Evolutionary conservation across 306 rosid genomes (phyloP), one percentile per base, ranked within the genome.

Genomic region (Castanea mollissima): DNA sequence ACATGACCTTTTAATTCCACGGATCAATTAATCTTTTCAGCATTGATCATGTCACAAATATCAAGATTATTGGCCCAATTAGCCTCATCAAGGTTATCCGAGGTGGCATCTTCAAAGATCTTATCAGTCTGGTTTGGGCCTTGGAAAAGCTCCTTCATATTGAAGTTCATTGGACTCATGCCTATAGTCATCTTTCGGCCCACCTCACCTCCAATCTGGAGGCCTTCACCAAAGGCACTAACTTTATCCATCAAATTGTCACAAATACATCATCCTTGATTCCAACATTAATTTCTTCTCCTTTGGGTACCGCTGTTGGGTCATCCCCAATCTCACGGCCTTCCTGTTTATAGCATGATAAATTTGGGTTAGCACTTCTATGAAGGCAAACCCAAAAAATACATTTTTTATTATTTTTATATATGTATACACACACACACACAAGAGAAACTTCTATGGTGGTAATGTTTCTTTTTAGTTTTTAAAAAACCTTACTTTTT

Each of bases 21-120:
- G 46, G 11, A 38, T 38, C 46, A 38, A 38, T 38, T 7, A 38
- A 38, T 38, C 46, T 7, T 89, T 49, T 94, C 96, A 4, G 89
- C 77, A 69, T 92, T 95, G 74, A 92, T 85, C 79, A 91, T 80
- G 84, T 95, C 99, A 32, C 98, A 95, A n/a, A 92, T 83, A 38
- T 95, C 97, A 13, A 95, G 98, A 71, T 95, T 91, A 84, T 91
- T 69, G 14, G 97, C 94, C 99, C 97, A 95, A 80, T 95, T 96
- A 41, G 97, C 97, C 55, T 95, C 92, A 14, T 92, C 95, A 5
- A 92, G 91, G 57, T 88, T 79, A 82, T 92, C 98, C 3, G 97
- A 87, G 16, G 97, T 92, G 14, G 99, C 99, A 27, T 92, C 97
- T 78, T 95, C 99, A 16, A 87, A 94, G 8, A 92, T 78, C 82